Base-by-base conservation (phyloP, 169 alveolate genomes). In the Plasmodium vinckei region DNA sequence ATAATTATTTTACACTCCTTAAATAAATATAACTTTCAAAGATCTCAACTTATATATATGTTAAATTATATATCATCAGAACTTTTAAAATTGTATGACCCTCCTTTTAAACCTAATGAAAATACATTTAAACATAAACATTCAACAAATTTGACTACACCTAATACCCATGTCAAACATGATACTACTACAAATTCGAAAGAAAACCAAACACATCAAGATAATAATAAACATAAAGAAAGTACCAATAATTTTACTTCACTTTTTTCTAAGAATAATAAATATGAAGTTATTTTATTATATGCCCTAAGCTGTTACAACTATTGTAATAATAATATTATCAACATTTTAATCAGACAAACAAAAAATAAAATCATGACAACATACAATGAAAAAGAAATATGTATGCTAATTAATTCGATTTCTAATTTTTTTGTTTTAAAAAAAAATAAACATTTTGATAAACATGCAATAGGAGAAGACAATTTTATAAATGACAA, bases 331-430 rank as follows among this genome's bases (percentile, higher is more conserved):
- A 75, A 75, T 54, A 2, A 21, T 0, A 25, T 75, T 65, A 65
- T 75, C 13, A n/a, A 39, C 1, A 39, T 49, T 7, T 25, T 75
- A 1, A 27, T 44, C 6, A 33, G 33, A 1, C 63, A 75, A 49
- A 67, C 64, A 2, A 63, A 75, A 17, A 47, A 54, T 27, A 75
- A 75, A 42, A 12, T 75, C 13, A 15, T 23, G 15, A 47, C 13
- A 10, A 7, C 44, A 15, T 75, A 75, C 5, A 75, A 21, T n/a
- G 88, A 75, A 60, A 75, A 61, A 54, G 88, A 75, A 63, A 68
- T 75, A 12, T 75, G 88, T 25, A 75, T 75, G 88, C 33, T 75
- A 42, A 10, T 75, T 6, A 47, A 33, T 9, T 27, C 69, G 4
- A 46, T 75, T 5, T 46, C 75, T 25, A 51, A 75, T 21, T 75